phyloP scores from a whole-genome alignment of 2,329 filamentous ascomycete genomes.

The Tolypocladium ophioglossoides region DNA sequence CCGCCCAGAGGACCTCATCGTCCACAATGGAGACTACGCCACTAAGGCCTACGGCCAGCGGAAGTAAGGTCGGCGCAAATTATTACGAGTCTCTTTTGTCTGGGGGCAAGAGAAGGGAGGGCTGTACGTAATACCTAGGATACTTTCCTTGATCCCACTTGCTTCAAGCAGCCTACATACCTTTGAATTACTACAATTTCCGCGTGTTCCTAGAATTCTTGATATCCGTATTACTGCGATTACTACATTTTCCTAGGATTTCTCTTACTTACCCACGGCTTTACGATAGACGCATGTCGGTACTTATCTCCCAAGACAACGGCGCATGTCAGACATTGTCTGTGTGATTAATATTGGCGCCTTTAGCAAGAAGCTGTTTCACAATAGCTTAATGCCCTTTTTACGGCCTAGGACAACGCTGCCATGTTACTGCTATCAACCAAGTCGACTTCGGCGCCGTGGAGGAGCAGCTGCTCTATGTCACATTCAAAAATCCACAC shows the following conservation, averaged over 20 bases:
- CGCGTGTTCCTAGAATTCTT: too few species aligned
- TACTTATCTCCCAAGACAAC: too few species aligned
- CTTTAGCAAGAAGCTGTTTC: not conserved
- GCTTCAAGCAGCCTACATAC: too few species aligned
- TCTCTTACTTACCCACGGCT: too few species aligned
- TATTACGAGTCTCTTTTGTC: not conserved
- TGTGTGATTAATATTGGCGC: too few species aligned
- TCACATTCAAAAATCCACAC: too few species aligned
- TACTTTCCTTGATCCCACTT: not conserved
- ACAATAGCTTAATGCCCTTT: not conserved
- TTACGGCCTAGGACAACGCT: not conserved
- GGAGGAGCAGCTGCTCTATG: not conserved
- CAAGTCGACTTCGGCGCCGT: not conserved
- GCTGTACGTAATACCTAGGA: not conserved
- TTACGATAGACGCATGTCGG: too few species aligned
- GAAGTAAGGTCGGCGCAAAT: constrained; percentile 21
- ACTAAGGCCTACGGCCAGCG: constrained; percentile 88
- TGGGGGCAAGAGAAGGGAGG: not conserved
- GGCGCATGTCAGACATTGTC: too few species aligned
- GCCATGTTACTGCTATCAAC: not conserved
- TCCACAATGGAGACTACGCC: constrained; percentile 81
- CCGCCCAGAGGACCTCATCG: constrained; percentile 80
- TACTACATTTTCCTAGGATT: too few species aligned
- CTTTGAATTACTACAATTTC: too few species aligned
- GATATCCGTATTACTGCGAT: not conserved